Evolutionary conservation across 2,329 filamentous ascomycete species (phyloP), one percentile per base, ranked within the genome.

Genomic region (Beauveria rudraprayagi): DNA sequence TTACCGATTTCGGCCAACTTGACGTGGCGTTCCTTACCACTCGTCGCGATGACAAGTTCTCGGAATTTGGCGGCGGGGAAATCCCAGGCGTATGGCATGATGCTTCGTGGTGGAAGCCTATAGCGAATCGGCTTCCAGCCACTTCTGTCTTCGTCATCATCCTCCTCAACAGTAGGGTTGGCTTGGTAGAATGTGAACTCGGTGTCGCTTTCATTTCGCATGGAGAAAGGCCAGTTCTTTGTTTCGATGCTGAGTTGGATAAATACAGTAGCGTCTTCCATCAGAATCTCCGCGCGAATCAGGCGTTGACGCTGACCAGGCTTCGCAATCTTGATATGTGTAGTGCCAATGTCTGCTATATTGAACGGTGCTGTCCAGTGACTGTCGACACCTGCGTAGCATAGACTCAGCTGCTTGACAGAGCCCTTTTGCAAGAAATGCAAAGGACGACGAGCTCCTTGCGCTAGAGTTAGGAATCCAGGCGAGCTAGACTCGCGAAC

Each of bases 1-100:
- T 97, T 97, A 26, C 94, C 94, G 69, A 99, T 99, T 72, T 99
- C 94, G 2, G 93, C 91, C 66, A 99, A 82, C 73, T 95, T 97
- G 71, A 99, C 89, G 70, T 97, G 91, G 34, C 94, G 83, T 71
- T 97, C 92, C 63, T 72, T 76, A 56, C 70, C 69, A 24, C 71
- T 70, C 0, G 71, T 65, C 30, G 72, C 66, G 70, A 99, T 85
- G 55, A 97, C 86, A 44, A 99, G 84, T 71, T 97, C 94, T 69
- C 94, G 96, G 76, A 91, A 89, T 76, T 96, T 97, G n/a, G 92
- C 92, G 1, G 94, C 93, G 1, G 94, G 95, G 75, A 96, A 99
- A 71, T 99, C 95, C 94, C 94, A 99, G 1, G 94, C 93, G 70
- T 99, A 99, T 0, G 95, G 94, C 94, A 99, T 99, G 73, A 99